phyloP scores from a whole-genome alignment of 352 stramenopile genomes.

The Pseudoperonospora humuli region DNA sequence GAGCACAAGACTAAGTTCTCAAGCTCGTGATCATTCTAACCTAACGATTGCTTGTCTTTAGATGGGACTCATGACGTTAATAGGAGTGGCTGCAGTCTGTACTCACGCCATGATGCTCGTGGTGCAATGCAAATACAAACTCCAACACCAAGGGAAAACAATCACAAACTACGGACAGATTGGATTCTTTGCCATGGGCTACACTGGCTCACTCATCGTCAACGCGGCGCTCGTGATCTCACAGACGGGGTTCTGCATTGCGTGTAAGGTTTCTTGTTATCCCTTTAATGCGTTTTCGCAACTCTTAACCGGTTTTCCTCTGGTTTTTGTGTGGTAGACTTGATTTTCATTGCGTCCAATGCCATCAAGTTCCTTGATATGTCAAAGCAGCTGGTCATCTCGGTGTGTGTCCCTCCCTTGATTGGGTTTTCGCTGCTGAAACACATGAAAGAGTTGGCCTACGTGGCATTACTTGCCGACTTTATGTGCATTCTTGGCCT shows the following conservation, averaged over 20 bases:
- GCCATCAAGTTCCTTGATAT: constrained; percentile 63
- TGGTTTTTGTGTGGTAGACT: constrained; percentile 26
- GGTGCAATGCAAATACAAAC: constrained; percentile 73
- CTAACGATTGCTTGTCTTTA: constrained; percentile 12
- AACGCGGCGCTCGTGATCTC: constrained; percentile 82
- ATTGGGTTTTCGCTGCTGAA: constrained; percentile 75
- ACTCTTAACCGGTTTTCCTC: too few species aligned
- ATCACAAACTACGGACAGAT: constrained; percentile 84
- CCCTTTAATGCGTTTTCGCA: too few species aligned
- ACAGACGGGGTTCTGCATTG: constrained; percentile 86
- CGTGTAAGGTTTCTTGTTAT: too few species aligned
- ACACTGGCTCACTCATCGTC: constrained; percentile 56
- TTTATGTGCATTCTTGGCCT: constrained; percentile 84
- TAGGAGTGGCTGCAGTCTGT: constrained; percentile 42
- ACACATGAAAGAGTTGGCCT: constrained; percentile 84
- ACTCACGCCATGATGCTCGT: constrained; percentile 75
- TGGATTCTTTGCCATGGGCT: constrained; percentile 67
- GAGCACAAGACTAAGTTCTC: not conserved
- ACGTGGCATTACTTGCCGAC: constrained; percentile 85
- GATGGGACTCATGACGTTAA: constrained; percentile 49
- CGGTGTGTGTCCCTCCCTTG: constrained; percentile 55
- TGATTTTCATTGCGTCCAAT: constrained; percentile 90
- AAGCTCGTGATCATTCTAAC: too few species aligned
- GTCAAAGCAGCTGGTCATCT: constrained; percentile 45
- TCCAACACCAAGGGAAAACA: constrained; percentile 37